Evolutionary conservation across 2,329 filamentous ascomycete genomes (phyloP), one percentile per base, ranked within the genome.

Genomic region (Hymenoscyphus occultus): DNA sequence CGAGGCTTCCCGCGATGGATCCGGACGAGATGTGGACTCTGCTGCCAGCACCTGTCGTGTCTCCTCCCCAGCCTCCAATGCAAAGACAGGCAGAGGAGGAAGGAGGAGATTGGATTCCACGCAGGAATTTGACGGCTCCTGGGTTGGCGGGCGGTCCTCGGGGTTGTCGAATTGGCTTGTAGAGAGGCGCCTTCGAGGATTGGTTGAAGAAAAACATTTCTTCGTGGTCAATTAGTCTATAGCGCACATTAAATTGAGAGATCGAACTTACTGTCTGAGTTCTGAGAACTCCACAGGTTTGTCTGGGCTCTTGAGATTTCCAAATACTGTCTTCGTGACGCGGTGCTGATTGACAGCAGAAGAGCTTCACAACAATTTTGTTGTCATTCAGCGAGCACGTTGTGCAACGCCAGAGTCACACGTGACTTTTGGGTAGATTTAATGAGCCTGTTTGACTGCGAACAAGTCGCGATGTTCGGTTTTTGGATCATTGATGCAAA

Each of bases 91-190:
- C 22, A 22, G 48, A 14, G 48, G 48, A 54, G 19, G 19, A 22
- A 28, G 48, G 10, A 54, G 48, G 48, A 54, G 19, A 19, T 10
- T 28, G 28, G 19, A 22, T 28, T 28, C 28, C 28, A 28, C 48
- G 48, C 48, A 12, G 3, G 5, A 63, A 67, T 28, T 60, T 58
- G 31, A 40, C 3, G 28, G 62, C 40, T 0, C 59, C 61, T 59
- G 40, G 59, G n/a, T 67, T 32, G n/a, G 14, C 5, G 0, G 56
- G 56, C 7, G 56, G 56, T 7, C 56, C 56, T 35, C 13, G 31
- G n/a, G 56, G 56, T 35, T 57, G 56, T 12, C 56, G 48, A 13
- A 2, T 19, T n/a, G 56, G 56, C 9, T 57, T 22, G 31, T n/a
- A 32, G 56, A 39, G 12, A 6, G 12, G 28, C 1, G 9, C 14